A percentile compares a stretch with the other conserved stretches of the same genome.
Conservation (phyloP, 2,329 filamentous ascomycete species). For the Hypoxylon sp. region DNA sequence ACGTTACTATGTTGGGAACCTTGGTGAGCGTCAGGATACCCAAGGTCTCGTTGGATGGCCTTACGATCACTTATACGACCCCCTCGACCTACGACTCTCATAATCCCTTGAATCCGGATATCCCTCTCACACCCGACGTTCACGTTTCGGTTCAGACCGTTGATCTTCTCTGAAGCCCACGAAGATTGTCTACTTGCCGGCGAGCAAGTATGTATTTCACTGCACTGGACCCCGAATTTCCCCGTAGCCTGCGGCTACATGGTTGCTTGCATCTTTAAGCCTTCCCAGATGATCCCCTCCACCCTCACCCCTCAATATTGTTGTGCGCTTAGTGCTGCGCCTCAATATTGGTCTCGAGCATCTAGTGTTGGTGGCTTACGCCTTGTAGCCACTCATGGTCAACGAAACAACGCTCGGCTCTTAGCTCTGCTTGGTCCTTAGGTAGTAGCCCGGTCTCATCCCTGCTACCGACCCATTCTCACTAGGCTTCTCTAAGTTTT, state of each 20-base stretch:
- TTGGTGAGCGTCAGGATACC: conserved; percentile 50
- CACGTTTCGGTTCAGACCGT: conserved; percentile 35
- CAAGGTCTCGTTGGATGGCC: conserved; percentile 50
- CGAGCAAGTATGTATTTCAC: conserved; percentile 21
- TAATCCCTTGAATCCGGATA: conserved; percentile 39
- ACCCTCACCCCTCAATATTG: conserved; percentile 10
- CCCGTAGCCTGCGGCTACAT: conserved; percentile 41
- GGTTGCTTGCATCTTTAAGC: conserved; percentile 42
- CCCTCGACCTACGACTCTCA: conserved; percentile 44
- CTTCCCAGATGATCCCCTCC: no score
- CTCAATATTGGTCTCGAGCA: conserved; percentile 39
- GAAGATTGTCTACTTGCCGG: conserved; percentile 20
- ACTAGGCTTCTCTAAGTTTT: conserved; percentile 20
- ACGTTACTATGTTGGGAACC: conserved; percentile 42
- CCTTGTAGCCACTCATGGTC: conserved; percentile 24
- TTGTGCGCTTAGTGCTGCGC: conserved; percentile 37
- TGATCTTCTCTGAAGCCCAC: conserved; percentile 18
- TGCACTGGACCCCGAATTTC: conserved; percentile 22
- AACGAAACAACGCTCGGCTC: neutral
- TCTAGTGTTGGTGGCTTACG: conserved; percentile 42
- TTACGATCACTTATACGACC: conserved; percentile 48
- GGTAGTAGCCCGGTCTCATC: conserved; percentile 7
- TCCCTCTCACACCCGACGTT: conserved; percentile 6
- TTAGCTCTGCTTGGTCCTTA: conserved; percentile 10
- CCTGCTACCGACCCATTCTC: conserved; percentile 7